These are phyloP conservation scores for Phoma sp. DNA, from an alignment of 2,329 filamentous ascomycete genomes.

Conservation along the genomic window DNA sequence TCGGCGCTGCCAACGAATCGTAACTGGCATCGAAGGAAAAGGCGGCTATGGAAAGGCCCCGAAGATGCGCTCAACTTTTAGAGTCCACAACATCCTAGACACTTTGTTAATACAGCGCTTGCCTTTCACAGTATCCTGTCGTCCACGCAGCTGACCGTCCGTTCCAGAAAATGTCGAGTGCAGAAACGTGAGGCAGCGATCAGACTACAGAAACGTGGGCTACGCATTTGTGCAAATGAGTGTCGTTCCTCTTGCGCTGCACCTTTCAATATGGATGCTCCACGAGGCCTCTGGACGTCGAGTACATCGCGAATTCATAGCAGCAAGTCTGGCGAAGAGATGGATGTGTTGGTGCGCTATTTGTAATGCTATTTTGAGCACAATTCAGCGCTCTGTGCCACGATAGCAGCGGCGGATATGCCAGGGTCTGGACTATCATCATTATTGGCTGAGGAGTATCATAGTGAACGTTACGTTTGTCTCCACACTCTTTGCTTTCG, in stretches of 20 bases:
- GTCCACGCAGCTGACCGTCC: too few species aligned
- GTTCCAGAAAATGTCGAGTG: too few species aligned
- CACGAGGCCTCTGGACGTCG: neutral
- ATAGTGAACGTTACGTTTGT: neutral
- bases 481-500: too few species aligned
- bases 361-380: slow-evolving; percentile 8
- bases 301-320: neutral
- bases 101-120: slow-evolving; percentile 20
- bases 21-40: slow-evolving; percentile 46
- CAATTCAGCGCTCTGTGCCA: slow-evolving; percentile 10
- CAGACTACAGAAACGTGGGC: too few species aligned
- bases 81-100: slow-evolving; percentile 12
- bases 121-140: too few species aligned
- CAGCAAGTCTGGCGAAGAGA: neutral
- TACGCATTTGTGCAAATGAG: too few species aligned
- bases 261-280: too few species aligned
- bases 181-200: too few species aligned
- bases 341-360: neutral
- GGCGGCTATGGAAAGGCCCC: slow-evolving; percentile 39
- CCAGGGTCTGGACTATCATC: neutral
- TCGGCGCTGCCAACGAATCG: slow-evolving; percentile 28
- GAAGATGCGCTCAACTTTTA: slow-evolving; percentile 22
- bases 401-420: neutral
- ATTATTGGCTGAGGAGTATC: neutral
- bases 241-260: too few species aligned